Base-by-base conservation (phyloP, 352 stramenopile genomes). In the Phytophthora ohioensis region DNA sequence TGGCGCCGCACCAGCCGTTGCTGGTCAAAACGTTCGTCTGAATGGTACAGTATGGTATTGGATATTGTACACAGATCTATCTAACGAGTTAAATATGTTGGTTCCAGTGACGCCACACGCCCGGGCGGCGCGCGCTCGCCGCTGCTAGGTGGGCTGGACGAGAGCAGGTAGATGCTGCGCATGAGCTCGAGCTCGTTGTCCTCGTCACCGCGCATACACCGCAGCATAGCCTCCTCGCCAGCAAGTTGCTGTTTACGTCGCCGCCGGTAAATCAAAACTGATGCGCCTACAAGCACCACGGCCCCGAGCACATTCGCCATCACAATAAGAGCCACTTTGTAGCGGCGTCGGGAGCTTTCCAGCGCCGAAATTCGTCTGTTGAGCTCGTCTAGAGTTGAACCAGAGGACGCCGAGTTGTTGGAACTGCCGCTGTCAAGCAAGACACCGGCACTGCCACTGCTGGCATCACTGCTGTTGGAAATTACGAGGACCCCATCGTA, bases 171-270 rank as follows among this genome's bases (percentile, higher is more conserved):
- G 31, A 88, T 69, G 36, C 78, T 76, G n/a, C 48, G 72, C 55
- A 84, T 69, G 7, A 84, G 52, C 41, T 85, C 78, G 2, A 85
- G 48, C 46, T 87, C 77, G 59, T 85, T 68, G 0, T 73, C 60
- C 17, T 69, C 75, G 5, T 82, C 75, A 17, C 76, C 79, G 17
- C 67, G 75, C 75, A 87, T 80, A n/a, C 63, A 70, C 9, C 70
- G 64, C 31, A 85, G 64, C 63, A 79, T 65, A 5, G 43, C 59
- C 21, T 87, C 78, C 42, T 87, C 77, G 35, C 70, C 46, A 1
- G 31, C 47, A 9, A 81, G 67, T 41, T 84, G 67, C 12, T 72
- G 54, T 56, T 71, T 71, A 9, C 55, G 54, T 21, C 57, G 72
- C 6, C 43, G 67, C 2, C 64, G 53, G 8, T 64, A 76, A 10